phyloP scores from a whole-genome alignment of 306 rosid genomes.

The Quercus mongolica region DNA sequence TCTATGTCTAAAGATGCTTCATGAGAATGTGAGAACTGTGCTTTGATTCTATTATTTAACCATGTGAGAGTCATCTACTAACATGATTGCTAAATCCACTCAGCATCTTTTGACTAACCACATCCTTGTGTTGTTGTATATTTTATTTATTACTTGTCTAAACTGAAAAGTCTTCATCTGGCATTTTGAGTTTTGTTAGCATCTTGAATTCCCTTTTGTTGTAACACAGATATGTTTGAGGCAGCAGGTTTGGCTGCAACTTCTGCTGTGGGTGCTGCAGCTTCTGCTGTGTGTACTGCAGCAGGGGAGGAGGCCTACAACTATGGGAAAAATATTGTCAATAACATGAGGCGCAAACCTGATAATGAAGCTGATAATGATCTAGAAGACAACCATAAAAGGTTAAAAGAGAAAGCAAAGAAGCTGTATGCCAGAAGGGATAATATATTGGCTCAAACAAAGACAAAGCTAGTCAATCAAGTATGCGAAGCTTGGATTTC shows the following conservation, averaged over 20 bases:
- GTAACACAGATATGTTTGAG: background rate
- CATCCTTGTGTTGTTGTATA: too few relatives aligned
- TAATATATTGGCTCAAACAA: background rate
- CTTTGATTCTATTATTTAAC: too few relatives aligned
- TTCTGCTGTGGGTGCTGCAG: background rate
- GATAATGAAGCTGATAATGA: background rate
- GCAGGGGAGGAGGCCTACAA: background rate
- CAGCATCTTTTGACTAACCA: background rate
- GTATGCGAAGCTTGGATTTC: background rate
- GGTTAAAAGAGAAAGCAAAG: background rate
- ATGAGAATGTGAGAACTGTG: too few relatives aligned
- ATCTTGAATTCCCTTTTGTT: background rate
- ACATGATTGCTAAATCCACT: too few relatives aligned
- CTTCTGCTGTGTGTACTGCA: too few relatives aligned
- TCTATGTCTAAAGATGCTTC: too few relatives aligned
- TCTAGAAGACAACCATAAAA: background rate
- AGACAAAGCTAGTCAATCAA: background rate
- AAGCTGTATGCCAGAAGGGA: background rate
- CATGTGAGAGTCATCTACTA: too few relatives aligned
- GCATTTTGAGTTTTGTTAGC: background rate
- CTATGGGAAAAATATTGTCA: background rate
- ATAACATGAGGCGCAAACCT: background rate
- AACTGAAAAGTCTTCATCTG: background rate
- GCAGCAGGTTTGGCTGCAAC: background rate
- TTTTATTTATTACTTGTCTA: too few relatives aligned